Evolutionary conservation across 345 rosid species (phyloP), one percentile per base, ranked within the genome.

Genomic region (Camelina laxa): DNA sequence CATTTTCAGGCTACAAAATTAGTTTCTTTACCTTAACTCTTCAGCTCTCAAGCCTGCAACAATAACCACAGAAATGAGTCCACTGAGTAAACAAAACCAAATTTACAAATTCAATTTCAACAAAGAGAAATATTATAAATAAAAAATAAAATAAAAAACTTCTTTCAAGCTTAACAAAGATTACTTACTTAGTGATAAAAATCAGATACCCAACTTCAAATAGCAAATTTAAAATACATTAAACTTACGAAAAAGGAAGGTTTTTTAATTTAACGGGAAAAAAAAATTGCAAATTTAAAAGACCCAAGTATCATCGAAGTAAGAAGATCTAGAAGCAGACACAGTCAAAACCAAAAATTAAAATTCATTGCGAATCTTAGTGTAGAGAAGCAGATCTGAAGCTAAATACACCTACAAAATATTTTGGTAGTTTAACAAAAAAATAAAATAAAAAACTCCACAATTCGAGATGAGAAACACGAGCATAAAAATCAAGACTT

Each of bases 1-100:
- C 97, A 92, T 92, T 77, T 72, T 48, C 38, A 71, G 66, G 73
- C 16, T 20, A 27, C 51, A 5, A 65, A 36, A 31, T 0, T 12
- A 14, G 49, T n/a, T 61, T 77, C 36, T 15, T 77, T 48, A n/a
- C n/a, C 39, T 10, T 10, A 53, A 49, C 61, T 74, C 72, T 61
- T 62, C n/a, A n/a, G n/a, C n/a, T n/a, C n/a, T n/a, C 51, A 45
- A 55, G 19, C 60, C 80, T 76, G 60, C 16, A 44, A 7, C 38
- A 51, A n/a, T 17, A 38, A 49, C 36, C 41, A 60, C 36, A 68
- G 0, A 13, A 15, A 57, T 33, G 11, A 53, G n/a, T 30, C 53
- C 41, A 27, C 30, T 27, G 30, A 27, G 30, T 27, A 4, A 27
- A 27, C 30, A 27, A 27, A 27, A 27, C 30, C 4, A 27, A 4